Conservation (phyloP, 148 eudicot genomes). For the Diospyros lotus region DNA sequence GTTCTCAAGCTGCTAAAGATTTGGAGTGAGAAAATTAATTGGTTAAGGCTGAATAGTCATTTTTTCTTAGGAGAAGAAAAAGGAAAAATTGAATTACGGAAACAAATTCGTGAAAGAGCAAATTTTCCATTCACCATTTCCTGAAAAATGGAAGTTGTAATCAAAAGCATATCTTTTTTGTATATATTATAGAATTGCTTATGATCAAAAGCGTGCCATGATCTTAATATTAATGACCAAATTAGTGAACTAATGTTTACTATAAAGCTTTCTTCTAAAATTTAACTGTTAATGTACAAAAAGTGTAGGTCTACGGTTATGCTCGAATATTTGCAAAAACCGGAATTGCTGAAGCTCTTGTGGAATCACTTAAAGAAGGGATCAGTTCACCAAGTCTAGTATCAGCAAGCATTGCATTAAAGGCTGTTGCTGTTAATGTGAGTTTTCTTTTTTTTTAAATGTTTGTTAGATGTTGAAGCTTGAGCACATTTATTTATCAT, state of each 20-base stretch:
- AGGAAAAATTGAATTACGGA: no score
- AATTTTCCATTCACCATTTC: no score
- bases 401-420: conserved; percentile 80
- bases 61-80: not conserved
- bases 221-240: not conserved
- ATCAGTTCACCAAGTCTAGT: conserved; percentile 61
- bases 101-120: no score
- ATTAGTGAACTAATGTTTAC: not conserved
- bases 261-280: not conserved
- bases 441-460: conserved; percentile 12
- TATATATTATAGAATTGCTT: not conserved
- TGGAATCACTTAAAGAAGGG: conserved; percentile 61
- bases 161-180: no score
- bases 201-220: not conserved
- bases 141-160: no score
- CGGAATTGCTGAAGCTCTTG: conserved; percentile 85
- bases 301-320: conserved; percentile 79
- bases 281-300: not conserved
- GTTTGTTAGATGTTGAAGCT: not conserved
- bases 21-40: not conserved
- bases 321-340: conserved; percentile 79
- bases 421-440: conserved; percentile 92
- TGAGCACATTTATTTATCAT: conserved; percentile 5
- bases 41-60: not conserved
- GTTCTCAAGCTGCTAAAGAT: not conserved